A percentile compares a stretch with the other conserved stretches of the same genome.
These are phyloP conservation scores for Saccharomyces eubayanus DNA, from an alignment of 805 yeast species.

Conservation along the genomic window DNA sequence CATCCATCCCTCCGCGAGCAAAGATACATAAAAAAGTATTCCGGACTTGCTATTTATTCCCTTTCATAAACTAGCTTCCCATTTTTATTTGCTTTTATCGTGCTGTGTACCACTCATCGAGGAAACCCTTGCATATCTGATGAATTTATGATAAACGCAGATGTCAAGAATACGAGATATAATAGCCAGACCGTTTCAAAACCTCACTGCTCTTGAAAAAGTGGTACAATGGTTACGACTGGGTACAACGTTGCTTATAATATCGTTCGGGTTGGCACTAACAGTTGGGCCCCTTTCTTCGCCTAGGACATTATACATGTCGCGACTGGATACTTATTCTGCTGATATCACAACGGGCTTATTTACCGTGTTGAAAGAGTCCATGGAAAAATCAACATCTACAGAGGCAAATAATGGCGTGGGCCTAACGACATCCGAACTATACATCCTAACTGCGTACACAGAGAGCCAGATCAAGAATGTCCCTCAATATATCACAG, in stretches of 20 bases:
- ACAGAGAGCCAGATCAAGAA: constrained; percentile 17
- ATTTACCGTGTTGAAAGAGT: constrained; percentile 15
- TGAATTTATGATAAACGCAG: constrained; percentile 3
- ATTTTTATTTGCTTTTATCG: not conserved
- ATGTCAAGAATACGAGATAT: constrained; percentile 6
- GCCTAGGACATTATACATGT: constrained; percentile 18
- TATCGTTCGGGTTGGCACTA: constrained; percentile 15
- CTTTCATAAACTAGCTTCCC: not conserved
- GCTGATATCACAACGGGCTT: constrained; percentile 23
- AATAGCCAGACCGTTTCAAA: constrained; percentile 14
- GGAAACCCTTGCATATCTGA: not conserved
- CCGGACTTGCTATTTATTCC: not conserved
- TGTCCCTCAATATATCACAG: constrained; percentile 23
- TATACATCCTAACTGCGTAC: constrained; percentile 22
- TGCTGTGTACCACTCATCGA: not conserved
- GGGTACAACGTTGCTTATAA: constrained; percentile 13
- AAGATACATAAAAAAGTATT: not conserved
- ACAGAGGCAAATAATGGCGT: constrained; percentile 24
- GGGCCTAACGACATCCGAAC: constrained; percentile 27
- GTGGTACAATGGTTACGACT: constrained; percentile 18
- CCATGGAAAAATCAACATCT: constrained; percentile 19
- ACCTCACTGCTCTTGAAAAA: constrained; percentile 19
- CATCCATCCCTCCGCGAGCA: not conserved
- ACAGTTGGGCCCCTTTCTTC: constrained; percentile 15
- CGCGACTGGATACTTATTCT: constrained; percentile 18